Evolutionary conservation across 2,329 filamentous ascomycete genomes (phyloP).

Genomic region (Diaporthe ilicicola): DNA sequence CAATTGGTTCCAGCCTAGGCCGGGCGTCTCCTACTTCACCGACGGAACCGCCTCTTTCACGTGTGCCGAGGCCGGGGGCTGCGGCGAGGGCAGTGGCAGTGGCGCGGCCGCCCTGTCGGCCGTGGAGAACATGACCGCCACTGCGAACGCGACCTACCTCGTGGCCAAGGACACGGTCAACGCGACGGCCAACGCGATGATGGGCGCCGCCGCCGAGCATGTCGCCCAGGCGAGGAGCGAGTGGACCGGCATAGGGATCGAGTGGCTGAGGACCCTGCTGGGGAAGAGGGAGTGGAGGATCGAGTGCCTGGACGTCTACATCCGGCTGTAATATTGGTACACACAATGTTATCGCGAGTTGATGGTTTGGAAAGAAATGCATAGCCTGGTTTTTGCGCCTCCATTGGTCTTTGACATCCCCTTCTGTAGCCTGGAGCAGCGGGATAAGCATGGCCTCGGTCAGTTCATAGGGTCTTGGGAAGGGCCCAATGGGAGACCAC

Average conservation of each 20-base stretch:
- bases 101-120: conserved; percentile 40
- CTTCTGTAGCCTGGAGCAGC: not conserved
- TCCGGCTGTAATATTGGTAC: conserved; percentile 68
- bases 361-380: conserved; percentile 6
- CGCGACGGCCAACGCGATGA: conserved; percentile 74
- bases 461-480: not conserved
- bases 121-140: conserved; percentile 39
- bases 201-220: conserved; percentile 72
- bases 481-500: not conserved
- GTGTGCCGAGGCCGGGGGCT: not conserved
- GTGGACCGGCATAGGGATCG: conserved; percentile 81
- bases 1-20: conserved; percentile 92
- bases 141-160: conserved; percentile 55
- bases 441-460: not conserved
- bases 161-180: conserved; percentile 65
- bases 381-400: conserved; percentile 10
- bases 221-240: conserved; percentile 63
- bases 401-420: not conserved
- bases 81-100: conserved; percentile 6
- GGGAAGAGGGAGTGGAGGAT: conserved; percentile 89
- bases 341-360: not conserved
- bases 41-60: conserved; percentile 35
- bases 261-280: conserved; percentile 85
- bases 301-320: conserved; percentile 88
- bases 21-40: conserved; percentile 48